phyloP scores from a whole-genome alignment of 2,329 filamentous ascomycete genomes.

The Zasmidium cellare region DNA sequence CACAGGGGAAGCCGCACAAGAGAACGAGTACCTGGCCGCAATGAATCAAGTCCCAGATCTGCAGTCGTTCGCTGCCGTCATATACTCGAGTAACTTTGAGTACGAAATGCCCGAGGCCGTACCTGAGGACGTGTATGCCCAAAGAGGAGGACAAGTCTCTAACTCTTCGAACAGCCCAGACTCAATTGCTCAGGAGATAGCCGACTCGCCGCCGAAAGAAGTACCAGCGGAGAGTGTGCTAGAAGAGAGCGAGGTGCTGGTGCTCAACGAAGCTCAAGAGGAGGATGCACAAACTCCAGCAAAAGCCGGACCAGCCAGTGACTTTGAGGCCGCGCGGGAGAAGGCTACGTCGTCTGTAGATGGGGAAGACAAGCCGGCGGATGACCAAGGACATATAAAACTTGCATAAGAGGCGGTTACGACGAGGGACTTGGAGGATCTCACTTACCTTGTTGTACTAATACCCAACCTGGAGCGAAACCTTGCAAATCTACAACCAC shows the following conservation, averaged over 20 bases:
- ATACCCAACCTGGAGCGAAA: not conserved
- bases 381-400: conserved; percentile 6
- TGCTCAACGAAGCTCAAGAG: conserved; percentile 10
- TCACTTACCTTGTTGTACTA: conserved; percentile 1
- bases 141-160: not conserved
- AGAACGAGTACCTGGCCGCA: conserved; percentile 55
- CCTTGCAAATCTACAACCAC: not conserved
- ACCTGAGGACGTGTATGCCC: conserved; percentile 1
- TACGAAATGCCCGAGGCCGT: conserved; percentile 45
- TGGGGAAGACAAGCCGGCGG: not conserved
- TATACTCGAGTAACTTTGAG: conserved; percentile 80
- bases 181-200: conserved; percentile 15
- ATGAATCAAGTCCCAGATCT: conserved; percentile 77
- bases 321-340: conserved; percentile 22
- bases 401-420: not conserved
- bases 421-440: not conserved
- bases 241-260: conserved; percentile 21
- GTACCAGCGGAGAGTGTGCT: conserved; percentile 16
- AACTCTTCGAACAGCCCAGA: conserved; percentile 15
- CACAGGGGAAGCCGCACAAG: conserved; percentile 28
- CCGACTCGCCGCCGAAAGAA: conserved; percentile 9
- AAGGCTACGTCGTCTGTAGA: conserved; percentile 15
- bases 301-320: conserved; percentile 3
- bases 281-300: conserved; percentile 2
- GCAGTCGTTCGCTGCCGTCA: conserved; percentile 81